Evolutionary conservation across 2,329 filamentous ascomycete genomes (phyloP), one percentile per base, ranked within the genome.

Genomic region (Cercospora janseana): DNA sequence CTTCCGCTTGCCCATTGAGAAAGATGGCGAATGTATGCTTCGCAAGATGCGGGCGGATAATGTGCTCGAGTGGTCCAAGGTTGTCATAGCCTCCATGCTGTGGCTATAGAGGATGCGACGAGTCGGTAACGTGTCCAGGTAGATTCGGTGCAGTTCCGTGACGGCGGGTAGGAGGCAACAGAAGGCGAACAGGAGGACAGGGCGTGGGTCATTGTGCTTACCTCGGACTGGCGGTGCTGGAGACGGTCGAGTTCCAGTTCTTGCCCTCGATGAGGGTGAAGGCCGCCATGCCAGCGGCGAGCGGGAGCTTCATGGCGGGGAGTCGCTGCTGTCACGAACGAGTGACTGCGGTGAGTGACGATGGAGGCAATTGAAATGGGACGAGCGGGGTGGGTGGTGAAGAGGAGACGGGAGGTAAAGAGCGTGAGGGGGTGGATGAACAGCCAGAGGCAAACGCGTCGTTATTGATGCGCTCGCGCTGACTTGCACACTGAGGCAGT

Each of bases 341-440:
- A 64, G 54, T 60, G 62, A 62, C 60, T 60, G 57, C 45, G 55
- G 55, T 59, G 59, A 55, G 51, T 21, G 38, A 31, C 24, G 18
- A 46, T 46, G 47, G 47, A n/a, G n/a, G n/a, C n/a, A n/a, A n/a
- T n/a, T n/a, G n/a, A n/a, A n/a, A n/a, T n/a, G n/a, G n/a, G n/a
- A 52, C 52, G 57, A 56, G 46, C 32, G 57, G 18, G 31, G 12
- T n/a, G 37, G 24, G 45, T n/a, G n/a, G n/a, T n/a, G n/a, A n/a
- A n/a, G n/a, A n/a, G 27, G 15, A 24, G 23, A 28, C 6, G 20
- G 27, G 7, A 26, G 20, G 43, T 37, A 49, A 54, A 31, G 51
- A 47, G 43, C 41, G 52, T 52, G 44, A 40, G 35, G 28, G 40
- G 18, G 46, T 49, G 51, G 10, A 12, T 27, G 41, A 24, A 51